phyloP scores from a whole-genome alignment of 1,284 basidiomycete species.

The Moesziomyces sp. region DNA sequence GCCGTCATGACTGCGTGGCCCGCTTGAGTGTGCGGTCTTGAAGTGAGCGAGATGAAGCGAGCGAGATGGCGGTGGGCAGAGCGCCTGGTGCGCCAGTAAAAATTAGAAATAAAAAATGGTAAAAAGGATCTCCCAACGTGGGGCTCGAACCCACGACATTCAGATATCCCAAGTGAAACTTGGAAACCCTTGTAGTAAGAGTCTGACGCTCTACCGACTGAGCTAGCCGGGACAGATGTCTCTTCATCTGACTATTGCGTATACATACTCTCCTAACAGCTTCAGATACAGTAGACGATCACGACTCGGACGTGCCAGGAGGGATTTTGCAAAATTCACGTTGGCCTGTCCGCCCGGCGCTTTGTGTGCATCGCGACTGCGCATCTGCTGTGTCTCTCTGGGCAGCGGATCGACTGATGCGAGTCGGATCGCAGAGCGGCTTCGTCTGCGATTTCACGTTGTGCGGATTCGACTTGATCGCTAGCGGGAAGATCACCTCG shows the following conservation, averaged over 20 bases:
- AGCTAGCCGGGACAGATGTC: constrained; percentile 65
- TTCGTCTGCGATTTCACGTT: background rate
- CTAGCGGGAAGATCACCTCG: background rate
- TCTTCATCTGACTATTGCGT: background rate
- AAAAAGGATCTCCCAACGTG: constrained; percentile 64
- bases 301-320: background rate
- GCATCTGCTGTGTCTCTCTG: no score
- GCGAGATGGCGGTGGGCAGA: no score
- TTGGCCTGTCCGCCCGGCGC: constrained; percentile 13
- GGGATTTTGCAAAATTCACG: background rate
- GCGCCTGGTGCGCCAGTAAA: no score
- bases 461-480: background rate
- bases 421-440: no score
- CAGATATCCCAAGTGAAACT: constrained; percentile 49
- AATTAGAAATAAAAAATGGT: background rate
- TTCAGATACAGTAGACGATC: constrained; percentile 1
- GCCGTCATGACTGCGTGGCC: background rate
- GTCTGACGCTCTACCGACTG: constrained; percentile 69
- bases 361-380: background rate
- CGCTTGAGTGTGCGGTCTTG: no score
- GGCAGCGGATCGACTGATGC: no score
- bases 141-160: constrained; percentile 67
- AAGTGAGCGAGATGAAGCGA: no score
- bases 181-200: constrained; percentile 59
- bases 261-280: background rate